Percentiles rank a stretch among this genome's conserved stretches.
phyloP scores from a whole-genome alignment of 768 basidiomycete species.

The Leccinum olivaceopallidum region DNA sequence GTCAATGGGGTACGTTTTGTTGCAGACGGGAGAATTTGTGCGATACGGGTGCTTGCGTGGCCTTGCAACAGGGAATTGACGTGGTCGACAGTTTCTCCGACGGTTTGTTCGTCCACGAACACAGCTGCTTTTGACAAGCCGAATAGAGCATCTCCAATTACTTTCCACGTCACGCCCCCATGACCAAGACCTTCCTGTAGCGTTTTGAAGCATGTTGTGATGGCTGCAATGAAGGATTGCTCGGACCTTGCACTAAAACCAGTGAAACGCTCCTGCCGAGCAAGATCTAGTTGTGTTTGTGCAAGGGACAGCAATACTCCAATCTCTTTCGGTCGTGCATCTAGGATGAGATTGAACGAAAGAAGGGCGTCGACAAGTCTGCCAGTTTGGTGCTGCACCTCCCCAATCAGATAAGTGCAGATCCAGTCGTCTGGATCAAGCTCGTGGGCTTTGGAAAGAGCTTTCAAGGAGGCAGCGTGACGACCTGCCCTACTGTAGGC shows the following conservation, averaged over 20 bases:
- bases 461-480: conserved; percentile 86
- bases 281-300: conserved; percentile 71
- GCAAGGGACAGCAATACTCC: conserved; percentile 73
- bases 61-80: conserved; percentile 41
- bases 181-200: conserved; percentile 60
- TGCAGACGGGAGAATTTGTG: conserved; percentile 38
- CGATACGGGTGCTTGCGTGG: conserved; percentile 43
- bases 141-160: conserved; percentile 72
- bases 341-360: conserved; percentile 58
- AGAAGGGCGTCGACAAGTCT: conserved; percentile 73
- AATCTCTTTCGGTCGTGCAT: conserved; percentile 59
- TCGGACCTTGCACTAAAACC: conserved; percentile 79
- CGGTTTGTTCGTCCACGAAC: conserved; percentile 45
- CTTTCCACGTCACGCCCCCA: conserved; percentile 81
- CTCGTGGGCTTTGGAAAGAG: conserved; percentile 72
- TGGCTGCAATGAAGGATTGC: conserved; percentile 63
- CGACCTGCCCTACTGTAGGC: conserved; percentile 88
- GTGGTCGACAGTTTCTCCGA: conserved; percentile 36
- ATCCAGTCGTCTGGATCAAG: conserved; percentile 82
- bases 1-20: conserved; percentile 25
- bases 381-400: conserved; percentile 79
- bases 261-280: conserved; percentile 58
- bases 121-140: conserved; percentile 56
- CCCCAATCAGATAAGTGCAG: conserved; percentile 78
- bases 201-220: conserved; percentile 48